Evolutionary conservation across 768 basidiomycete species (phyloP).

Genomic region (Cyclocybe cylindracea): DNA sequence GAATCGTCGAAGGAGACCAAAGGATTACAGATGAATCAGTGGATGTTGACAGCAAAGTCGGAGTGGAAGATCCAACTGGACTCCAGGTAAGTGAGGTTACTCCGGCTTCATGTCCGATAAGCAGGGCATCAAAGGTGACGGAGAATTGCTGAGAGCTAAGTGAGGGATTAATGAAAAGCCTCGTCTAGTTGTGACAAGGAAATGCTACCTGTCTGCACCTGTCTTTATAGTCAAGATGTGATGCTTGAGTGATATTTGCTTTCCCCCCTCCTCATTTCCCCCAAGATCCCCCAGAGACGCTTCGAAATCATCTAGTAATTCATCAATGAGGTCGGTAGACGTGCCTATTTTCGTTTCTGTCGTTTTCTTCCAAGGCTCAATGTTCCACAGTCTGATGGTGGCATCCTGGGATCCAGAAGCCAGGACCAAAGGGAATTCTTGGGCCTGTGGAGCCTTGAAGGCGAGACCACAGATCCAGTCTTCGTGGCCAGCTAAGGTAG

Average conservation of each 20-base stretch:
- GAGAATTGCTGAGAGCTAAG: constrained; percentile 55
- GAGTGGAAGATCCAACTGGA: constrained; percentile 32
- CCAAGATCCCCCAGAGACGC: constrained; percentile 70
- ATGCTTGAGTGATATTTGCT: constrained; percentile 87
- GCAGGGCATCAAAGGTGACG: constrained; percentile 89
- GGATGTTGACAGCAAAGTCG: constrained; percentile 85
- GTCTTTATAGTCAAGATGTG: constrained; percentile 73
- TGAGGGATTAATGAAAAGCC: background rate
- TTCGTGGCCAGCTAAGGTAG: constrained; percentile 80
- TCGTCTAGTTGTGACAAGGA: background rate
- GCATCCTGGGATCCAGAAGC: constrained; percentile 96
- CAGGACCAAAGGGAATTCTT: constrained; percentile 58
- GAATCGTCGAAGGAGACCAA: constrained; percentile 78
- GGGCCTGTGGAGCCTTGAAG: constrained; percentile 45
- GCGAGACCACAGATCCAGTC: constrained; percentile 91
- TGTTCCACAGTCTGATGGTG: constrained; percentile 91
- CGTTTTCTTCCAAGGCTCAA: constrained; percentile 51
- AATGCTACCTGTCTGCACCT: constrained; percentile 35
- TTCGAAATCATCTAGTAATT: constrained; percentile 87
- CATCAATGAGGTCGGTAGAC: constrained; percentile 52
- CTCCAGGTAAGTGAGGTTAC: constrained; percentile 90
- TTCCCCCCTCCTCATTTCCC: constrained; percentile 76
- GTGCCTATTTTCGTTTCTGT: constrained; percentile 9
- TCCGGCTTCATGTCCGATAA: constrained; percentile 95
- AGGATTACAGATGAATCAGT: constrained; percentile 94